Base-by-base conservation (phyloP, 495 filamentous ascomycete species). In the Neurospora sp. region DNA sequence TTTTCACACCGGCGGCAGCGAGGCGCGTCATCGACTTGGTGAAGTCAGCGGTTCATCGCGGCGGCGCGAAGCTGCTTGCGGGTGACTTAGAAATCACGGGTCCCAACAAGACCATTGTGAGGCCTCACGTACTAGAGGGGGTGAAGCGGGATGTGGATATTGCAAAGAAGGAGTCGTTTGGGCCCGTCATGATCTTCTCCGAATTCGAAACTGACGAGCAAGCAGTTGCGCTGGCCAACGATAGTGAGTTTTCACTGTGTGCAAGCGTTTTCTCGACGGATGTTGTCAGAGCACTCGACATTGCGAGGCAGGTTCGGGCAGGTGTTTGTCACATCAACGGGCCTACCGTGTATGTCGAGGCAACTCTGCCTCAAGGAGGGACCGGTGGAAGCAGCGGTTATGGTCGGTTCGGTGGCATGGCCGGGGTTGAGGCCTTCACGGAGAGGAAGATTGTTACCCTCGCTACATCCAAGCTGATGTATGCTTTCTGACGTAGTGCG, bases 1-100 rank as follows among this genome's bases (percentile, higher is more conserved):
- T 92, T 6, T 85, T 92, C 35, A 84, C 83, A 20, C 71, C 84
- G 0, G 85, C 85, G 2, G 84, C 84, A 3, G 87, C 89, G 35
- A 78, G 84, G 38, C 90, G 90, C 72, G 88, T 88, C 72, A 82
- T 86, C 75, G 81, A 81, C 14, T 78, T 93, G 1, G 82, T 92
- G 31, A 74, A 82, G 1, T 83, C 87, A 66, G 91, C 90, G 4
- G 80, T 90, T 4, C 23, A 62, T 5, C 79, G 82, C 16, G 72
- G 73, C 18, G 81, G 82, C 54, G 80, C 82, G 9, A 79, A 70
- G 39, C 59, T 82, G 31, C 71, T 82, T 37, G 71, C 70, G n/a
- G 79, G 80, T 10, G 78, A 81, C 59, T 44, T 79, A 38, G 35
- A 74, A 16, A 74, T 74, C 31, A 76, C 75, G 2, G 77, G 78